phyloP scores from a whole-genome alignment of 352 stramenopile genomes.

The Blastocystis sp. region DNA sequence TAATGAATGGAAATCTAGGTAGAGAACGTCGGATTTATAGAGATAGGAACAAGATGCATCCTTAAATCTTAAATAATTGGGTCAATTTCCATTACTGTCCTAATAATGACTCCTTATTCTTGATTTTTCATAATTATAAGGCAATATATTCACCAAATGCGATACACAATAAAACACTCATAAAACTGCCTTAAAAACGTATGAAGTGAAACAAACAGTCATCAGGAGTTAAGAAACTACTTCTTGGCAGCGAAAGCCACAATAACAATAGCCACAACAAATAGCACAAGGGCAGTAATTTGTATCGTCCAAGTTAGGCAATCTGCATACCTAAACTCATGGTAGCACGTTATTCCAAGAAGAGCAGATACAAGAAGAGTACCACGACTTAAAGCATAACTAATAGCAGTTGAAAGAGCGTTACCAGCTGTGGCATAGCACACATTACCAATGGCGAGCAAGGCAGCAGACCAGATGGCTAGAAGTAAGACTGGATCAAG shows the following conservation, averaged over 20 bases:
- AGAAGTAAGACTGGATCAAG: not conserved
- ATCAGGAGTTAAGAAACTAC: not conserved
- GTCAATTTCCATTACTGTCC: not conserved
- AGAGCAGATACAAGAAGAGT: slow-evolving; percentile 53
- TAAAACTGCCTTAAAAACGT: not conserved
- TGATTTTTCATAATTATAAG: not conserved
- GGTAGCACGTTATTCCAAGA: slow-evolving; percentile 34
- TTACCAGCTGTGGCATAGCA: slow-evolving; percentile 33
- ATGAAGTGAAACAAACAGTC: not conserved
- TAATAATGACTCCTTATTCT: not conserved
- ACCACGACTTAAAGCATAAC: slow-evolving; percentile 53
- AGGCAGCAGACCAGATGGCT: slow-evolving; percentile 56
- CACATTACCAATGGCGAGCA: slow-evolving; percentile 39
- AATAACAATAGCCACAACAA: not conserved
- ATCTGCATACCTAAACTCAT: slow-evolving; percentile 30
- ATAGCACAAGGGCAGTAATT: slow-evolving; percentile 7
- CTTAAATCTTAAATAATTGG: slow-evolving; percentile 17
- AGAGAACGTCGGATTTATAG: slow-evolving; percentile 37
- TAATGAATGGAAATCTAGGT: not conserved
- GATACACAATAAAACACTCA: not conserved
- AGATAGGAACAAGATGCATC: not conserved
- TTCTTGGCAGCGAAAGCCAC: slow-evolving; percentile 6
- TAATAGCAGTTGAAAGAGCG: slow-evolving; percentile 40
- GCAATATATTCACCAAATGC: not conserved
- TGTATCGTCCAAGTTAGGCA: slow-evolving; percentile 22